Base-by-base conservation (phyloP, 139 green algal genomes). In the Chlorella sp. region DNA sequence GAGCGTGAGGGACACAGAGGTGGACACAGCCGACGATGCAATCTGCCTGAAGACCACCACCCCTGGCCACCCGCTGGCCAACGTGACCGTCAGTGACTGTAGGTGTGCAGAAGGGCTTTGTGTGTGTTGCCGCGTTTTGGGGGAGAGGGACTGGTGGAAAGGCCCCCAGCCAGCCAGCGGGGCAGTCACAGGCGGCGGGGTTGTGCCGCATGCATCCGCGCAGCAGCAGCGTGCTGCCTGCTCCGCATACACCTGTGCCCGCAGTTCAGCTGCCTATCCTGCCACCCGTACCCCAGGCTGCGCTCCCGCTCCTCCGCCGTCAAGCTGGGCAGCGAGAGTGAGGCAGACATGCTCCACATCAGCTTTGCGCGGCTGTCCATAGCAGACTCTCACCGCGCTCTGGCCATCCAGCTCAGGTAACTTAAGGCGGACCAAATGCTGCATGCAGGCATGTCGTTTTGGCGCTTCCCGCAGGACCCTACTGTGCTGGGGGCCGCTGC, bases 21-120 rank as follows among this genome's bases (percentile, higher is more conserved):
- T 92, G 20, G 38, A 85, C 74, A 92, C 89, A 16, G 89, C 89
- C 16, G 89, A 92, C 71, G 87, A 92, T 34, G 89, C 87, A 44
- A 56, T 92, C 23, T 91, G 85, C 80, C 38, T 91, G 56, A 92
- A 92, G 67, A 86, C 85, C 30, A 89, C 81, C 21, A 32, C 41
- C 5, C 70, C 68, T 1, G 57, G 41, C 9, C 26, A 11, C 20
- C 41, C 80, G n/a, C 56, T 67, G 26, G 16, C n/a, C 21, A 11
- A 44, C 20, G 67, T 85, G 16, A 11, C 12, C 5, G 82, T 91
- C 2, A 36, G 16, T 16, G 44, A 80, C 78, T 89, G 83, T 71
- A 82, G 72, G 72, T 79, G n/a, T 38, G n/a, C n/a, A n/a, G n/a
- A n/a, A n/a, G n/a, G n/a, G n/a, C n/a, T n/a, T n/a, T n/a, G n/a